Base-by-base conservation (phyloP, 768 basidiomycete genomes). In the Naganishia antarctica region DNA sequence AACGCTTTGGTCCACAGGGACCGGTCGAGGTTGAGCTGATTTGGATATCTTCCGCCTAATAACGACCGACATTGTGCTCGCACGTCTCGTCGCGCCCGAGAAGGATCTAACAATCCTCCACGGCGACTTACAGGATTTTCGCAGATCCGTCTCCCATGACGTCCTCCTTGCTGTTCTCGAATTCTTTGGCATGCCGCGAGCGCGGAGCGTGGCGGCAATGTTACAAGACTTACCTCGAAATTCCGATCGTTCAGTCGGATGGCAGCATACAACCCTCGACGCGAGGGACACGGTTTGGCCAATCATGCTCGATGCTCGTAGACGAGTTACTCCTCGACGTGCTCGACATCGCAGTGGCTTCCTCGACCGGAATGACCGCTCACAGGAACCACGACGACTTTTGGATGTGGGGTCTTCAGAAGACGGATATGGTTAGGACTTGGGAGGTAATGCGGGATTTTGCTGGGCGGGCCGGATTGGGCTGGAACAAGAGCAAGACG, bases 311-410 rank as follows among this genome's bases (percentile, higher is more conserved):
- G 15, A 51, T 40, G 23, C 40, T 63, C 11, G 49, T 51, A 15
- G 43, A 63, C 43, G 62, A 63, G 25, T 50, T 63, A 18, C 43
- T 63, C 29, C 41, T 63, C 23, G 50, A 53, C 21, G 23, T 63
- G 9, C 44, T 63, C 28, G 62, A 63, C n/a, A 40, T 63, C 26
- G 46, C 34, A n/a, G 26, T 63, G 44, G 62, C 50, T 26, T 40
- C 40, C 21, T 43, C 37, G 28, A 53, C 49, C 43, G 44, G 49
- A n/a, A 34, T 63, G 25, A 40, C 44, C n/a, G 31, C 51, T 4
- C 62, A 63, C 28, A 21, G 62, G 8, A 63, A 63, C 26, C 62
- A 63, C 50, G 62, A 63, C 23, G 62, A 63, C 41, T 63, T 51
- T 43, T 63, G 62, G 62, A 28, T 63, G 25, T 63, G 62, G 62